Conservation (phyloP, 2,329 filamentous ascomycete genomes). For the Colletotrichum lupini region DNA sequence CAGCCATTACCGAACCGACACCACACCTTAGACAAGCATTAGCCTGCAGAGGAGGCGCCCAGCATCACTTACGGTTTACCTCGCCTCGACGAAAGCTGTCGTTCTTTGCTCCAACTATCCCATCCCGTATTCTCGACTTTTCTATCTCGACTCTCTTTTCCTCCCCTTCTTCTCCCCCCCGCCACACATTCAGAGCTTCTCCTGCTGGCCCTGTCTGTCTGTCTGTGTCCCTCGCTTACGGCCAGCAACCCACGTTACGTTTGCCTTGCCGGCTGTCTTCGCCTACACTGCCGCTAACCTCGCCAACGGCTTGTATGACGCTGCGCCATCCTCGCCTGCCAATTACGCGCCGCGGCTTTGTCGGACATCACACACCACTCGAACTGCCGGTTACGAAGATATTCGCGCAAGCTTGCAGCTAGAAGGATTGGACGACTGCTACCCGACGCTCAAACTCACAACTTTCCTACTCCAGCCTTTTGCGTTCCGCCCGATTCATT, state of each 20-base stretch:
- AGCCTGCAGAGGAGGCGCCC: background rate
- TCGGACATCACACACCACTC: constrained; percentile 21
- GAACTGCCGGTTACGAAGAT: constrained; percentile 26
- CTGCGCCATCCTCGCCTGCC: constrained; percentile 10
- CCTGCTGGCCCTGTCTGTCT: background rate
- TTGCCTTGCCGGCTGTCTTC: background rate
- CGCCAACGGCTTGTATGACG: constrained; percentile 25
- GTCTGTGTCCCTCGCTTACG: background rate
- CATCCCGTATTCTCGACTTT: constrained; percentile 15
- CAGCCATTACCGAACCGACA: background rate
- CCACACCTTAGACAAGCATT: constrained; percentile 7
- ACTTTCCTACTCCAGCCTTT: constrained; percentile 11
- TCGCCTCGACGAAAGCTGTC: background rate
- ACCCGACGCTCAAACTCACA: background rate
- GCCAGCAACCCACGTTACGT: background rate
- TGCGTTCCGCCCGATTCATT: background rate
- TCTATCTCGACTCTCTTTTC: background rate
- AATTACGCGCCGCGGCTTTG: constrained; percentile 19
- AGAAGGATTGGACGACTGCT: constrained; percentile 27
- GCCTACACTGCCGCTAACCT: constrained; percentile 7
- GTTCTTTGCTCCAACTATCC: constrained; percentile 10
- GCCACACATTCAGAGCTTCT: background rate
- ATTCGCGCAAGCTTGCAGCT: constrained; percentile 33
- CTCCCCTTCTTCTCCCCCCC: background rate
- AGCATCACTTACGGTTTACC: constrained; percentile 19